These are phyloP conservation scores for Mycena vulgaris DNA, from an alignment of 768 basidiomycete genomes.

Conservation along the genomic window DNA sequence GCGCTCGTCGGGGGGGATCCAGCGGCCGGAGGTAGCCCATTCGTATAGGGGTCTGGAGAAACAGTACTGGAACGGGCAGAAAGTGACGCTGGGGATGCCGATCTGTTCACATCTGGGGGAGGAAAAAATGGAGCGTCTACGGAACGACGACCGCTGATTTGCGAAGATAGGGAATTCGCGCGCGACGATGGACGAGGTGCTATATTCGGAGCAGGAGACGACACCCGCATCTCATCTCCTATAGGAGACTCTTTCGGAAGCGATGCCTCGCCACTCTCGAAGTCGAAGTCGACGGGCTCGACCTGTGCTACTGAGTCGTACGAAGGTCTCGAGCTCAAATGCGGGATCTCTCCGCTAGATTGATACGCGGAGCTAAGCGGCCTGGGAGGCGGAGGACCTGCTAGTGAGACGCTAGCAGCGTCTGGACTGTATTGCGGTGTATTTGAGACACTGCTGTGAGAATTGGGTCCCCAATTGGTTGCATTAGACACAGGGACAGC, in stretches of 20 bases:
- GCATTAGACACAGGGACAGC: not conserved
- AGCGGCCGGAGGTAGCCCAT: slow-evolving; percentile 4
- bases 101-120: slow-evolving; percentile 6
- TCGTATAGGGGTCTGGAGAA: slow-evolving; percentile 27
- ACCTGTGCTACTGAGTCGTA: slow-evolving; percentile 3
- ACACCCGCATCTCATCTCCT: slow-evolving; percentile 4
- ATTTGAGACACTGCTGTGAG: not conserved
- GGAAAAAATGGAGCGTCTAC: slow-evolving; percentile 17
- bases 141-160: slow-evolving; percentile 26
- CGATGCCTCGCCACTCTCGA: not conserved
- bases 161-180: slow-evolving; percentile 29
- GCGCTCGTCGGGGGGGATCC: not conserved
- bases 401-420: not conserved
- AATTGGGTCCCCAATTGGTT: not conserved
- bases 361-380: slow-evolving; percentile 26
- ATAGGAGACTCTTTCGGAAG: not conserved
- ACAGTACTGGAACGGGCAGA: slow-evolving; percentile 18
- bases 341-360: slow-evolving; percentile 12
- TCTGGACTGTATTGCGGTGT: slow-evolving; percentile 6
- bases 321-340: slow-evolving; percentile 20
- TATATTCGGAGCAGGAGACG: slow-evolving; percentile 22
- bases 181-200: slow-evolving; percentile 13
- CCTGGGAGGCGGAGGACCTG: slow-evolving; percentile 27
- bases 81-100: slow-evolving; percentile 21
- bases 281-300: not conserved